Conservation (phyloP, 495 filamentous ascomycete species). For the Barbatosphaeria neglecta region DNA sequence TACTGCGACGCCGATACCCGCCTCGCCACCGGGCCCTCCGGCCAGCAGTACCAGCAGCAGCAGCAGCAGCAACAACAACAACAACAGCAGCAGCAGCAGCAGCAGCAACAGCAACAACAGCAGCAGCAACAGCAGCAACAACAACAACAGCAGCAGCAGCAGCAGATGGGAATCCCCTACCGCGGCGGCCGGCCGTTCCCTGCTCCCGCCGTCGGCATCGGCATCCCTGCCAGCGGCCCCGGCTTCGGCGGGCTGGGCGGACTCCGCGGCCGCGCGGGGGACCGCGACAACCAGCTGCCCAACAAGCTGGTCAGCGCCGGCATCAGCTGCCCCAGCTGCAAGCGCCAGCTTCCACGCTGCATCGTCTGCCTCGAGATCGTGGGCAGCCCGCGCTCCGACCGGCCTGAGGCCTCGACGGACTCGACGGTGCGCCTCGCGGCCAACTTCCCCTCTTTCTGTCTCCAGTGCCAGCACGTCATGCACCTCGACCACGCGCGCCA, state of each 20-base stretch:
- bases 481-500: conserved; percentile 78
- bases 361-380: conserved; percentile 79
- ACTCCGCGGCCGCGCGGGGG: conserved; percentile 1
- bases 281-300: conserved; percentile 25
- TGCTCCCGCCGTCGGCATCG: conserved; percentile 2
- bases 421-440: conserved; percentile 34
- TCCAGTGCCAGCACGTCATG: conserved; percentile 78
- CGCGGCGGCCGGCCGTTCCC: too few relatives aligned
- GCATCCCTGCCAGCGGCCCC: conserved; percentile 5
- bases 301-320: conserved; percentile 38
- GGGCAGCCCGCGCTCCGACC: conserved; percentile 62
- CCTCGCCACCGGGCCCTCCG: conserved; percentile 21
- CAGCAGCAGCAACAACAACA: too few relatives aligned
- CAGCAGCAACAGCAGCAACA: too few relatives aligned
- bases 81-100: too few relatives aligned
- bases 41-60: too few relatives aligned
- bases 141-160: too few relatives aligned
- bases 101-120: too few relatives aligned
- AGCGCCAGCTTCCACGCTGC: conserved; percentile 77
- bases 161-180: too few relatives aligned
- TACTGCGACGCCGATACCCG: conserved; percentile 56
- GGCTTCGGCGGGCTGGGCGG: too few relatives aligned
- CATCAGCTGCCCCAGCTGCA: conserved; percentile 72
- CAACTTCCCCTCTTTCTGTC: conserved; percentile 65
- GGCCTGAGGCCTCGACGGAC: conserved; percentile 42